These are phyloP conservation scores for Myxozyma mucilagina DNA, from an alignment of 805 yeast species.

Conservation along the genomic window DNA sequence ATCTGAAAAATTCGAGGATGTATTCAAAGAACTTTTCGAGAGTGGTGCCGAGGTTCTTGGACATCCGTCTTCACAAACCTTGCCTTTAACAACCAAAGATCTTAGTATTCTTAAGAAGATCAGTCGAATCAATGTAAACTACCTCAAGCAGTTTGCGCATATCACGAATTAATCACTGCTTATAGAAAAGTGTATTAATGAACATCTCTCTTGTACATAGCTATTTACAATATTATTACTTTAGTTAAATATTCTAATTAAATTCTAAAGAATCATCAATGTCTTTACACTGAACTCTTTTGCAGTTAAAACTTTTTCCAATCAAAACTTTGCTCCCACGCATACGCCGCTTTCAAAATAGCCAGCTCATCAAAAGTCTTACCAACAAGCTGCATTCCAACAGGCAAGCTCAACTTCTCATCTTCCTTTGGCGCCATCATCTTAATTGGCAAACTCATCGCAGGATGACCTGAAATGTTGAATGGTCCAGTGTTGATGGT, in stretches of 20 bases:
- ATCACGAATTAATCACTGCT: too few species aligned
- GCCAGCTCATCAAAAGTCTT: conserved; percentile 41
- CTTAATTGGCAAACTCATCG: conserved; percentile 43
- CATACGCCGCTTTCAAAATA: conserved; percentile 43
- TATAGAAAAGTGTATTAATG: too few species aligned
- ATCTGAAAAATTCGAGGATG: too few species aligned
- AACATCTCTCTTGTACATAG: too few species aligned
- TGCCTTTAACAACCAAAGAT: too few species aligned
- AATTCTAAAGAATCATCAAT: background rate
- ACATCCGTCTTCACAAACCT: too few species aligned
- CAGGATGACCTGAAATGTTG: conserved; percentile 45
- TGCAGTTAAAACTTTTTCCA: conserved; percentile 27
- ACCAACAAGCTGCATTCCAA: conserved; percentile 44
- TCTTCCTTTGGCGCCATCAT: conserved; percentile 38
- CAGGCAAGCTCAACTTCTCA: conserved; percentile 42
- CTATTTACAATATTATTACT: background rate
- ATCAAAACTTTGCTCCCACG: conserved; percentile 42
- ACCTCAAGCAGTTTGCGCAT: too few species aligned
- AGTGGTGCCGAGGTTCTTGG: too few species aligned
- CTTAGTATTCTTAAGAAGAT: too few species aligned
- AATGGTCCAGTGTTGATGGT: conserved; percentile 44
- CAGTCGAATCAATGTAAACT: too few species aligned
- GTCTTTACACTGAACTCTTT: background rate
- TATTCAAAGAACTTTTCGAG: too few species aligned
- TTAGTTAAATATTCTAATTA: background rate